Evolutionary conservation across 2,329 filamentous ascomycete genomes (phyloP).

Genomic region (Verruconis gallopava): DNA sequence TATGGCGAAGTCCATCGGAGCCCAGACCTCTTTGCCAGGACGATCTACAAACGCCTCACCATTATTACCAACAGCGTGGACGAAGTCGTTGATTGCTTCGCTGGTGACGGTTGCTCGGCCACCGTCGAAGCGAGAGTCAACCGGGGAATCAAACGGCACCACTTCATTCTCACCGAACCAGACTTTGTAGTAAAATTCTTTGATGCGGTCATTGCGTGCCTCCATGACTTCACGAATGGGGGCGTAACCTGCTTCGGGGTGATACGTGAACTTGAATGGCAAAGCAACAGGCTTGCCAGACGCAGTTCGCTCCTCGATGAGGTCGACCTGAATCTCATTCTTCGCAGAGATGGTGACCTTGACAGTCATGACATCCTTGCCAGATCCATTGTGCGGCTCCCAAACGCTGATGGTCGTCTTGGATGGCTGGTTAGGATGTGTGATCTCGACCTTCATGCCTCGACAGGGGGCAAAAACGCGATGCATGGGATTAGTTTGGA

Average conservation of each 20-base stretch:
- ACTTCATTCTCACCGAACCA: slow-evolving; percentile 80
- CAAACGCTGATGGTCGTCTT: slow-evolving; percentile 79
- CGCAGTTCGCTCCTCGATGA: slow-evolving; percentile 88
- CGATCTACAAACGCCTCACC: slow-evolving; percentile 95
- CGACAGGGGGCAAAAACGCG: slow-evolving; percentile 77
- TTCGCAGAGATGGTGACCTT: slow-evolving; percentile 57
- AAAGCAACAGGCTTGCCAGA: slow-evolving; percentile 71
- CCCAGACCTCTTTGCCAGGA: slow-evolving; percentile 84
- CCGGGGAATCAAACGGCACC: slow-evolving; percentile 70
- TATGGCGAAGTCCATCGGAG: slow-evolving; percentile 97
- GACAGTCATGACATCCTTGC: slow-evolving; percentile 78
- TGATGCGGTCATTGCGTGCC: slow-evolving; percentile 91
- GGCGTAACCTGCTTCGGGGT: slow-evolving; percentile 92
- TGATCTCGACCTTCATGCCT: slow-evolving; percentile 81
- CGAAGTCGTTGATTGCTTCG: slow-evolving; percentile 93
- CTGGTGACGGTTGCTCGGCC: slow-evolving; percentile 76
- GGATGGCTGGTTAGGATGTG: slow-evolving; percentile 63
- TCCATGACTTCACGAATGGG: slow-evolving; percentile 96
- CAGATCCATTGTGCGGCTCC: slow-evolving; percentile 66
- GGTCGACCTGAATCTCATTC: slow-evolving; percentile 72
- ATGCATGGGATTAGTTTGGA: slow-evolving; percentile 91
- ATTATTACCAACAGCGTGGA: slow-evolving; percentile 96
- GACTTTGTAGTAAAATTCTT: slow-evolving; percentile 96
- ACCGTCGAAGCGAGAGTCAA: slow-evolving; percentile 81
- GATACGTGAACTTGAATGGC: slow-evolving; percentile 80